These are phyloP conservation scores for Umbelopsis sp. DNA, from an alignment of 192 early-diverging fungal genomes.

Conservation along the genomic window DNA sequence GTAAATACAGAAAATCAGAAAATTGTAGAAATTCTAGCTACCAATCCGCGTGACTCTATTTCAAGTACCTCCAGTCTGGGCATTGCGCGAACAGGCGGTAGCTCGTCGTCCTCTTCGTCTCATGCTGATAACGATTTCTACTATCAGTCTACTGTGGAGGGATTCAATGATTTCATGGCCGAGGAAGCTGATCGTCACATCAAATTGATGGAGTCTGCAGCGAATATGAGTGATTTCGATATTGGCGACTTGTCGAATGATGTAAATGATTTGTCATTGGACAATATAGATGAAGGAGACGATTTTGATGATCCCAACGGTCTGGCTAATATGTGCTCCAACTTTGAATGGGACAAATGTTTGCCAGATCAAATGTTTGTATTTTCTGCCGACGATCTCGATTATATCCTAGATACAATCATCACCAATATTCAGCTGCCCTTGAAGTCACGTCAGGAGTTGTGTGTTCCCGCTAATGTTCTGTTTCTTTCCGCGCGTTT, in stretches of 20 bases:
- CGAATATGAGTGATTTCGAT: conserved; percentile 22
- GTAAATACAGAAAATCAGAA: conserved; percentile 57
- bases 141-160: conserved; percentile 37
- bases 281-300: conserved; percentile 11
- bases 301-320: conserved; percentile 10
- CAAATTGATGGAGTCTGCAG: conserved; percentile 30
- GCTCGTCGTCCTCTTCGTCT: conserved; percentile 34
- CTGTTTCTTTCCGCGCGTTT: conserved; percentile 88
- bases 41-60: conserved; percentile 40
- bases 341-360: conserved; percentile 72
- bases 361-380: conserved; percentile 95
- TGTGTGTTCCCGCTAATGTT: conserved; percentile 81
- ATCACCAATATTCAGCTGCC: conserved; percentile 68
- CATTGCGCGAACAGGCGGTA: conserved; percentile 27
- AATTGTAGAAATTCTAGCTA: conserved; percentile 54
- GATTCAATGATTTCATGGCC: conserved; percentile 31
- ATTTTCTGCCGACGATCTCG: conserved; percentile 75
- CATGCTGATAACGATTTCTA: conserved; percentile 39
- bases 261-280: conserved; percentile 9
- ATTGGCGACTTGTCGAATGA: conserved; percentile 15
- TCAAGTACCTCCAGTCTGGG: conserved; percentile 36
- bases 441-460: conserved; percentile 59
- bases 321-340: conserved; percentile 1
- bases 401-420: conserved; percentile 72
- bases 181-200: conserved; percentile 35